phyloP scores from a whole-genome alignment of 331 rosid genomes.

The Dryas integrifolia region DNA sequence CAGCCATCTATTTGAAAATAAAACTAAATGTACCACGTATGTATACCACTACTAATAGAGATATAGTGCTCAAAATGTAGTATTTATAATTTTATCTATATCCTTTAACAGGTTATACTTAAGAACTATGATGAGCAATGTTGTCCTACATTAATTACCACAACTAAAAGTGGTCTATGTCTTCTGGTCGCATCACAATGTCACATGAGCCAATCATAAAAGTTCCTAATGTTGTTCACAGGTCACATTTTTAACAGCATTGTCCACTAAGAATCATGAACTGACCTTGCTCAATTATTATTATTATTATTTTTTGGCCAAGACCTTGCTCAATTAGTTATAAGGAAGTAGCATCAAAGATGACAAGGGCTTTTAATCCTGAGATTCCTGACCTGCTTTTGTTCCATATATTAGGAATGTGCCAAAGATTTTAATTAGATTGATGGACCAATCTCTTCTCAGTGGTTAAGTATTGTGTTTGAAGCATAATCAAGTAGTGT shows the following conservation, averaged over 20 bases:
- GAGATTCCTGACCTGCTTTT: too few species aligned
- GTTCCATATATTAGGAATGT: neutral
- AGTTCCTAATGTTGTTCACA: slow-evolving; percentile 19
- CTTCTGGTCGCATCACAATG: slow-evolving; percentile 9
- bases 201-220: slow-evolving; percentile 26
- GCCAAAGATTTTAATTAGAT: neutral
- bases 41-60: too few species aligned
- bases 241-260: slow-evolving; percentile 26
- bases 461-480: slow-evolving; percentile 8
- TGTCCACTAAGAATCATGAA: slow-evolving; percentile 22
- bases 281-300: slow-evolving; percentile 12
- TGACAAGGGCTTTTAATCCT: neutral
- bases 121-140: neutral
- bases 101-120: neutral
- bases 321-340: slow-evolving; percentile 17
- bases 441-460: neutral
- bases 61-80: too few species aligned
- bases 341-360: slow-evolving; percentile 11
- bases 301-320: neutral
- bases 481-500: slow-evolving; percentile 34
- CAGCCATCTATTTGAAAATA: too few species aligned
- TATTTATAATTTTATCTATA: too few species aligned
- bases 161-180: slow-evolving; percentile 8
- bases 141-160: neutral
- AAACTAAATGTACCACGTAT: too few species aligned